A percentile compares a stretch with the other conserved stretches of the same genome.
Conservation (phyloP, 352 stramenopile genomes). For the Phytophthora megakarya region DNA sequence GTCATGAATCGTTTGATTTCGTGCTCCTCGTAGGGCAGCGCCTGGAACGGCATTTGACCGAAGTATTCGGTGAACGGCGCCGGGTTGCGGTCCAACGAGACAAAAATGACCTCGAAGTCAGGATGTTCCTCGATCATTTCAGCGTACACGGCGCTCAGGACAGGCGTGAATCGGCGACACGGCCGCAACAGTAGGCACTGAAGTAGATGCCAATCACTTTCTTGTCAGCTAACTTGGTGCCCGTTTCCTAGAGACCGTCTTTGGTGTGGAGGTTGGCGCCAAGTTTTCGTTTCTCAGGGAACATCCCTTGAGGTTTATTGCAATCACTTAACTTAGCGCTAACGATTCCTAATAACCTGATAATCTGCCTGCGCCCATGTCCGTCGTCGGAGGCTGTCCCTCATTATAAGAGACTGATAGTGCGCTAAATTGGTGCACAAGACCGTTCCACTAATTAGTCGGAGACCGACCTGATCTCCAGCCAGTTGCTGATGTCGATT, state of each 20-base stretch:
- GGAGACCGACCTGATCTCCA: no score
- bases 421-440: no score
- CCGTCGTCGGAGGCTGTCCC: no score
- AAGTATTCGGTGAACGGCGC: conserved; percentile 92
- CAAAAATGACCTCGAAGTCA: conserved; percentile 92
- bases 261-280: conserved; percentile 76
- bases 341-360: no score
- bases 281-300: no score
- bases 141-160: conserved; percentile 91
- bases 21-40: conserved; percentile 90
- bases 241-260: conserved; percentile 70
- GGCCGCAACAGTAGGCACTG: conserved; percentile 95
- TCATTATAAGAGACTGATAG: no score
- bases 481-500: no score
- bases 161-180: conserved; percentile 94
- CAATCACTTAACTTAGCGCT: no score
- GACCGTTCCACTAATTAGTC: no score
- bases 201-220: conserved; percentile 95
- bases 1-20: conserved; percentile 68
- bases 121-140: conserved; percentile 85
- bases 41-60: conserved; percentile 91
- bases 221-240: conserved; percentile 69
- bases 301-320: no score
- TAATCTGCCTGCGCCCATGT: no score
- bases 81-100: conserved; percentile 83